Evolutionary conservation across 1,284 basidiomycete species (phyloP).

Genomic region (Crepidotus sp.): DNA sequence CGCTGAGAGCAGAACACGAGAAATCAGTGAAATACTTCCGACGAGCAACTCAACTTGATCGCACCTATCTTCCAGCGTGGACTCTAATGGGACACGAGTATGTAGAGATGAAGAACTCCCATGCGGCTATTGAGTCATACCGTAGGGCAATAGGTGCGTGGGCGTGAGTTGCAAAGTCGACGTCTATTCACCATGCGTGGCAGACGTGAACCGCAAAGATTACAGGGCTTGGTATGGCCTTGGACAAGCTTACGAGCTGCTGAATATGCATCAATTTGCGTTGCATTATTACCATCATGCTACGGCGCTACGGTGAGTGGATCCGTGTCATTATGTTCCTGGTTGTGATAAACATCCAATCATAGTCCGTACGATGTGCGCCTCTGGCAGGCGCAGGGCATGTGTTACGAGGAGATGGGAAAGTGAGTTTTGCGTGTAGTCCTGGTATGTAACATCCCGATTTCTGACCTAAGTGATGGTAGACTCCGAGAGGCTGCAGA

Average conservation of each 20-base stretch:
- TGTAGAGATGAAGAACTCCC: conserved; percentile 97
- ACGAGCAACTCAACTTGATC: conserved; percentile 88
- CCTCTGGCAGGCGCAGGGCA: conserved; percentile 92
- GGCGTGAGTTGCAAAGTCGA: background rate
- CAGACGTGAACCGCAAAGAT: conserved; percentile 92
- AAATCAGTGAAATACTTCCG: conserved; percentile 95
- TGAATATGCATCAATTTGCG: conserved; percentile 95
- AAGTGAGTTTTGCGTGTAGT: conserved; percentile 38
- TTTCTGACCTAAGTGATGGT: conserved; percentile 10
- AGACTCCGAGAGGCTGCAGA: conserved; percentile 82
- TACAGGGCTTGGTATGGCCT: conserved; percentile 98
- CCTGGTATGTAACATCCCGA: conserved; percentile 1
- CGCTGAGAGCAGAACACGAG: conserved; percentile 85
- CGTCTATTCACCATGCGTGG: background rate
- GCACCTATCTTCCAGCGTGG: conserved; percentile 94
- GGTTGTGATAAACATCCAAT: background rate
- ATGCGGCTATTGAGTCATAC: conserved; percentile 97
- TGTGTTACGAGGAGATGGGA: conserved; percentile 88
- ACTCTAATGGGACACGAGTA: conserved; percentile 99
- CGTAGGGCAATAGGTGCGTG: conserved; percentile 83
- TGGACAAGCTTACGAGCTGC: conserved; percentile 93
- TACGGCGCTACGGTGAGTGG: conserved; percentile 72
- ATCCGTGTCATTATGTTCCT: background rate
- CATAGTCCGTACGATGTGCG: conserved; percentile 89
- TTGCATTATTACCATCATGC: conserved; percentile 96